A percentile compares a stretch with the other conserved stretches of the same genome.
Conservation (phyloP, 2,329 filamentous ascomycete genomes). For the Venturia nashicola region DNA sequence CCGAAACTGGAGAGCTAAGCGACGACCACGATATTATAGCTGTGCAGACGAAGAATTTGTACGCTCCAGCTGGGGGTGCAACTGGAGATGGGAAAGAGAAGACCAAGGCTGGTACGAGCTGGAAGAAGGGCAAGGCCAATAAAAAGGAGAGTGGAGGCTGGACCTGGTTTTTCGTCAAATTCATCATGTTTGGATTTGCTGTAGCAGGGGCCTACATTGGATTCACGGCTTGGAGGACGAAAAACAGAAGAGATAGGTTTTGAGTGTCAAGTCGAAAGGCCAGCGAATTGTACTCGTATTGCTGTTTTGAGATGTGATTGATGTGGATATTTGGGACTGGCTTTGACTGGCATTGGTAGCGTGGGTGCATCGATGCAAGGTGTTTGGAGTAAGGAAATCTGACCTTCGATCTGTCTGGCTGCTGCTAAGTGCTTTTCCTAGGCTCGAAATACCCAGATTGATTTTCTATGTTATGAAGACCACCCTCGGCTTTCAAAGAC, state of each 20-base stretch:
- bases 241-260: constrained; percentile 35
- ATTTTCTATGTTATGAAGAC: not conserved
- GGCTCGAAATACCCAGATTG: not conserved
- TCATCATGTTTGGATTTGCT: constrained; percentile 60
- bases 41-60: constrained; percentile 77
- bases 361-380: constrained; percentile 2
- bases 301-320: not conserved
- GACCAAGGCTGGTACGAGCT: constrained; percentile 16
- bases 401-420: not conserved
- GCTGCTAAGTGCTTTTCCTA: not conserved
- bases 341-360: not conserved
- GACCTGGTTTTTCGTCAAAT: constrained; percentile 69
- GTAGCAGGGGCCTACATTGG: constrained; percentile 70
- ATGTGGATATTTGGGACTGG: not conserved
- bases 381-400: not conserved
- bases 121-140: constrained; percentile 31
- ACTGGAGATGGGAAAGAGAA: constrained; percentile 16
- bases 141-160: constrained; percentile 39
- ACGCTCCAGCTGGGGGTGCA: constrained; percentile 41
- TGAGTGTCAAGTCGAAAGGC: constrained; percentile 14
- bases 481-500: too few species aligned
- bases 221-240: constrained; percentile 69
- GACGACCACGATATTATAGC: constrained; percentile 97
- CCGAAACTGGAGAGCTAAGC: constrained; percentile 89
- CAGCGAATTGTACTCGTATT: not conserved